Conservation (phyloP, 352 stramenopile genomes). For the Globisporangium rhizosaccharum region DNA sequence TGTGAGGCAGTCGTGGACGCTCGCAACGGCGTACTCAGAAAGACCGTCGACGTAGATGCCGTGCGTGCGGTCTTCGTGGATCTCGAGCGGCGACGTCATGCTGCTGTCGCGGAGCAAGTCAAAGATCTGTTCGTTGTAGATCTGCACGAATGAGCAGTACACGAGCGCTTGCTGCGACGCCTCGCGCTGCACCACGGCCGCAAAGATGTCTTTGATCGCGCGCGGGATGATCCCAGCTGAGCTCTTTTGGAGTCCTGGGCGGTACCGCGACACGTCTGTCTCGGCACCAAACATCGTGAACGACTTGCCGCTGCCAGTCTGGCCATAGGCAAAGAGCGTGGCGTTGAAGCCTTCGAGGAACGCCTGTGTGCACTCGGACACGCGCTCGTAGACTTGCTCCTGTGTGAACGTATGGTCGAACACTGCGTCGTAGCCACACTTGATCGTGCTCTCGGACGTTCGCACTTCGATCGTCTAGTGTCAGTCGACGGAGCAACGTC, state of each 20-base stretch:
- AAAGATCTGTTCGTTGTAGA: slow-evolving; percentile 92
- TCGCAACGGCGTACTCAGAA: slow-evolving; percentile 86
- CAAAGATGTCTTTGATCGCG: slow-evolving; percentile 87
- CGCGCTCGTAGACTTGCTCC: slow-evolving; percentile 77
- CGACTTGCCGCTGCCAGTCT: slow-evolving; percentile 82
- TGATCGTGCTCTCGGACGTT: slow-evolving; percentile 62
- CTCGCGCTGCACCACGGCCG: slow-evolving; percentile 56
- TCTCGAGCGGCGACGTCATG: slow-evolving; percentile 70
- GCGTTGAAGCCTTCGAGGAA: slow-evolving; percentile 83
- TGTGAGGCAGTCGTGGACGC: slow-evolving; percentile 80
- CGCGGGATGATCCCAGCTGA: slow-evolving; percentile 86
- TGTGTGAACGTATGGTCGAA: slow-evolving; percentile 70
- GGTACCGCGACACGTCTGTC: slow-evolving; percentile 60
- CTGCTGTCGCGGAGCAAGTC: slow-evolving; percentile 82
- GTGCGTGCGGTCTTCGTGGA: slow-evolving; percentile 81
- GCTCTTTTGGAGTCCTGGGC: slow-evolving; percentile 70
- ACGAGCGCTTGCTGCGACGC: slow-evolving; percentile 29
- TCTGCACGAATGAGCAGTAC: slow-evolving; percentile 86
- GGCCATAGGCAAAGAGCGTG: slow-evolving; percentile 81
- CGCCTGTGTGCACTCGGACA: slow-evolving; percentile 68
- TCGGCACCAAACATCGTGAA: slow-evolving; percentile 87
- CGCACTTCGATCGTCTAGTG: slow-evolving; percentile 73
- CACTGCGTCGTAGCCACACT: slow-evolving; percentile 77
- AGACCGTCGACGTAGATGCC: slow-evolving; percentile 91
- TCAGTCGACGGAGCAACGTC: neutral